Conservation (phyloP, 2,329 filamentous ascomycete species). For the Fusarium floridanum region DNA sequence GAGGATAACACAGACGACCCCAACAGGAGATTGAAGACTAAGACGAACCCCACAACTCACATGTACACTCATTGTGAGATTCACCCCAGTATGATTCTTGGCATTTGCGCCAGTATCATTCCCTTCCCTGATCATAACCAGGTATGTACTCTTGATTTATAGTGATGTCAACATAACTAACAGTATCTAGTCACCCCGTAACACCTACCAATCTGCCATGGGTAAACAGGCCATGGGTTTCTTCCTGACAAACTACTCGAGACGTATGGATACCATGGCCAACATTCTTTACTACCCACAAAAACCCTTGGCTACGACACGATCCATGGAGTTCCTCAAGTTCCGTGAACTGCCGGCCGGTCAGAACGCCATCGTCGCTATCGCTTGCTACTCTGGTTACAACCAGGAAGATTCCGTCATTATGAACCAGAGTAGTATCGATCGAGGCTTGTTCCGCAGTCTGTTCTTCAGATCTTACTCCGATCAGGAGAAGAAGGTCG, state of each 20-base stretch:
- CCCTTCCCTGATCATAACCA: slow-evolving; percentile 99
- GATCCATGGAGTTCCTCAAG: slow-evolving; percentile 98
- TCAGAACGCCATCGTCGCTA: slow-evolving; percentile 98
- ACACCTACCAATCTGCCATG: slow-evolving; percentile 99
- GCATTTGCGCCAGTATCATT: slow-evolving; percentile 99
- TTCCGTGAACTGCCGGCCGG: slow-evolving; percentile 97
- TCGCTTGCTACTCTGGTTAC: slow-evolving; percentile 97
- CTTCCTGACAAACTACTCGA: slow-evolving; percentile 95
- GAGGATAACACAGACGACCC: slow-evolving; percentile 76
- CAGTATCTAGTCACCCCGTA: slow-evolving; percentile 83
- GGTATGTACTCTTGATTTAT: slow-evolving; percentile 57
- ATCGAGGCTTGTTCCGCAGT: slow-evolving; percentile 96
- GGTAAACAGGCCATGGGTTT: slow-evolving; percentile 99
- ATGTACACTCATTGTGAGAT: slow-evolving; percentile 99
- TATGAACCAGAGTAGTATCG: slow-evolving; percentile 99
- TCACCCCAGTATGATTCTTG: slow-evolving; percentile 98
- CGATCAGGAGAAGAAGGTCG: slow-evolving; percentile 95
- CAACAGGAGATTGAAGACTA: slow-evolving; percentile 89
- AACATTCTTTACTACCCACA: slow-evolving; percentile 99
- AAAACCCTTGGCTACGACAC: slow-evolving; percentile 94
- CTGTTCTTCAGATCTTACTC: slow-evolving; percentile 98
- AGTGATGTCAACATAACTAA: slow-evolving; percentile 8
- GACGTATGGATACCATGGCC: slow-evolving; percentile 99
- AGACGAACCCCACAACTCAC: slow-evolving; percentile 87
- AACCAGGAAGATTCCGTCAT: slow-evolving; percentile 99